Base-by-base conservation (phyloP, 2,329 filamentous ascomycete genomes). In the Aspergillus sergii region DNA sequence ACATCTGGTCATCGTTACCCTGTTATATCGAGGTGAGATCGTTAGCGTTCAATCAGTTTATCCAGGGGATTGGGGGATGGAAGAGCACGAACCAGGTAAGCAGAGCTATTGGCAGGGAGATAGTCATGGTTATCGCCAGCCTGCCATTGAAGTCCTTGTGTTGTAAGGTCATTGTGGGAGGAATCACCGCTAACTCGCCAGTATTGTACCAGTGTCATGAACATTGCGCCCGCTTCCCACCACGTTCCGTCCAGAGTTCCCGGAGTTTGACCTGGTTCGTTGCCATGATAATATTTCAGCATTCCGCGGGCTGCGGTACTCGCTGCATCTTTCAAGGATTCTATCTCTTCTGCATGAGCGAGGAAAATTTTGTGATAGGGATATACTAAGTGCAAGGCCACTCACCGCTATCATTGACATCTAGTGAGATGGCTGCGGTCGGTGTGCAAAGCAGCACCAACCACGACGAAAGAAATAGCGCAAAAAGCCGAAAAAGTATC, bases 161-260 rank as follows among this genome's bases (percentile, higher is more conserved):
- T 84, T 10, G 87, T 85, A 48, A 91, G 79, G n/a, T 88, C 79
- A 73, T 93, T 93, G 79, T 91, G 93, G 48, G 84, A 82, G 6
- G 83, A 79, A 73, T 94, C 90, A 16, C 87, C 88, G 0, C 91
- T 93, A 73, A 91, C 91, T 73, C 89, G 90, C 90, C 91, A 94
- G 76, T 94, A 94, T 70, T 94, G 90, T 60, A 94, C 82, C 67
- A 94, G 80, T 3, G 89, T 80, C 14, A 80, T 81, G 71, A 84
- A 86, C 79, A 93, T 86, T 60, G 89, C 89, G 57, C 90, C 90
- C 8, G 82, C 88, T 78, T 90, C 89, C 90, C 87, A 92, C 84
- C 84, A 86, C 21, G 82, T 83, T 8, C 67, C 63, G 43, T 79
- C 74, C 66, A 85, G 66, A 58, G 80, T 78, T 36, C 82, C 83